A percentile compares a stretch with the other conserved stretches of the same genome.
Evolutionary conservation across 306 rosid genomes (phyloP).

Genomic region (Psophocarpus tetragonolobus): DNA sequence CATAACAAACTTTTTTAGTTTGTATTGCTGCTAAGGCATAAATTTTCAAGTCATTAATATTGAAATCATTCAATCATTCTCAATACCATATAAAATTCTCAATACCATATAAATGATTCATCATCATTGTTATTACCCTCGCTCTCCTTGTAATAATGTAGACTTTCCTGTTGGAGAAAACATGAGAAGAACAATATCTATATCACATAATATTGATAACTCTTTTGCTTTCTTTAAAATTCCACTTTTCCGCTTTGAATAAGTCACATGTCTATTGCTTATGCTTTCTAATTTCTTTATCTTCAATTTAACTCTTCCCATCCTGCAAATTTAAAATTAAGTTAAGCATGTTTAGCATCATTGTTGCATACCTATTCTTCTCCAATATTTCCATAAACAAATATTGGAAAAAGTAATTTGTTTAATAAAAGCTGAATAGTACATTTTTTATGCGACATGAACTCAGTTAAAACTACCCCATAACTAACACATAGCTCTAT

Average conservation of each 20-base stretch:
- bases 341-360: constrained; percentile 2
- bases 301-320: constrained; percentile 87
- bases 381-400: constrained; percentile 17
- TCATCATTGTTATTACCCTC: constrained; percentile 47
- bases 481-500: constrained; percentile 12
- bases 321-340: constrained; percentile 48
- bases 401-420: background rate
- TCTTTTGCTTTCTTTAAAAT: constrained; percentile 80
- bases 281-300: constrained; percentile 78
- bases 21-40: background rate
- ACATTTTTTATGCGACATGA: background rate
- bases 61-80: background rate
- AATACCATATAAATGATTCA: background rate
- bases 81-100: background rate
- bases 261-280: constrained; percentile 72
- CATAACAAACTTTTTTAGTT: background rate
- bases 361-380: background rate
- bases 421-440: background rate
- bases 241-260: constrained; percentile 69
- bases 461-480: constrained; percentile 35
- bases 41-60: background rate
- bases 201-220: constrained; percentile 71
- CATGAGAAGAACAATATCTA: constrained; percentile 70
- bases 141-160: constrained; percentile 66
- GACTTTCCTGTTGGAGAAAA: constrained; percentile 80